Base-by-base conservation (phyloP, 1,284 basidiomycete genomes). In the Neotropicomus parvogracilis region DNA sequence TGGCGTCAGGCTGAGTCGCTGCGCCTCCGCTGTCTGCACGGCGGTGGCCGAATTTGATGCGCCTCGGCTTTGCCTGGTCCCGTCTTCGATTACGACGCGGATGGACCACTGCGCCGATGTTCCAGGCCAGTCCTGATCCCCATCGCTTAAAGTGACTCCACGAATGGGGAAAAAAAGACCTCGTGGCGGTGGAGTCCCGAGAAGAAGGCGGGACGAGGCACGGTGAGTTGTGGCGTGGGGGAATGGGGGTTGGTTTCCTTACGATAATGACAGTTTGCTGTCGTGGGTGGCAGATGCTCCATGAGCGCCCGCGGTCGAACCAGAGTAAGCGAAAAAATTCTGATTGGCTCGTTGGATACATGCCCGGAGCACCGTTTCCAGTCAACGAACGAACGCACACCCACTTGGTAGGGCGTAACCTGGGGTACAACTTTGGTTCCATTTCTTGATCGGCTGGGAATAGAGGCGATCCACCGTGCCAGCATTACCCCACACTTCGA, bases 331-430 rank as follows among this genome's bases (percentile, higher is more conserved):
- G 16, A 28, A 40, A 13, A 19, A 1, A 28, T 40, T 29, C 38
- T 26, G 36, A 26, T 38, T 38, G 24, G 36, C n/a, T 27, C 26
- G 17, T 26, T 5, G 9, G 12, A 24, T 12, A 2, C 27, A 19
- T 14, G n/a, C 31, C 31, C 8, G 5, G 10, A 20, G 60, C 82
- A 82, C 55, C 80, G 81, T 26, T 27, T 37, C n/a, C n/a, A n/a
- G n/a, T n/a, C n/a, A n/a, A n/a, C n/a, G n/a, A 80, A 57, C 80
- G 81, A 8, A 81, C 75, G 2, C 81, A 79, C 59, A 73, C 70
- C 45, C 37, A 19, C 45, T 43, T 27, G 39, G 38, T 32, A 32
- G 43, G 16, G 26, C 19, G 27, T 24, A 26, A 8, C 24, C 8
- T 24, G 24, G 24, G 24, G 24, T 24, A 24, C 5, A 5, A 8